phyloP scores from a whole-genome alignment of 2,329 filamentous ascomycete genomes.

The Ceratocystis variospora region DNA sequence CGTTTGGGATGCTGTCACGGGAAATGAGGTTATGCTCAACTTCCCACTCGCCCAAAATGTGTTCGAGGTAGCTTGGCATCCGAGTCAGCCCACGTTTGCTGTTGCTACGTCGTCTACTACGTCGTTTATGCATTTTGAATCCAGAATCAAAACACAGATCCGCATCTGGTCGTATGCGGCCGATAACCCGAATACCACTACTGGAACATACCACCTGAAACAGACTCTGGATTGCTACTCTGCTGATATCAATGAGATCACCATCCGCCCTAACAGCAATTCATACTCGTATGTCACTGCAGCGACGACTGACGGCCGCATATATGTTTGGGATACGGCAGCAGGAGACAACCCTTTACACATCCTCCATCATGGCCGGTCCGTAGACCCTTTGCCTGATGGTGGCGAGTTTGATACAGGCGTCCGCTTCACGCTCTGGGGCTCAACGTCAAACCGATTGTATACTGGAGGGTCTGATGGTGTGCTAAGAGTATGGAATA shows the following conservation, averaged over 20 bases:
- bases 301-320: slow-evolving; percentile 46
- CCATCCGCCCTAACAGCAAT: slow-evolving; percentile 41
- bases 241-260: slow-evolving; percentile 49
- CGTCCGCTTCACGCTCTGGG: slow-evolving; percentile 52
- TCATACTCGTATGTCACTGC: slow-evolving; percentile 43
- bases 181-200: not conserved
- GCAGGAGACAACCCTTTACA: slow-evolving; percentile 43
- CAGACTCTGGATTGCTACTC: slow-evolving; percentile 46
- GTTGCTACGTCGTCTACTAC: slow-evolving; percentile 41
- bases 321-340: slow-evolving; percentile 50
- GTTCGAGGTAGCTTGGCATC: slow-evolving; percentile 53
- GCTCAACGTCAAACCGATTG: slow-evolving; percentile 40
- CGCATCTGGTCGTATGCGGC: slow-evolving; percentile 28
- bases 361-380: slow-evolving; percentile 38
- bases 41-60: slow-evolving; percentile 44
- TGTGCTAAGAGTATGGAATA: slow-evolving; percentile 48
- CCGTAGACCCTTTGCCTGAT: slow-evolving; percentile 31
- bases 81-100: slow-evolving; percentile 38
- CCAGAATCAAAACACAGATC: slow-evolving; percentile 40
- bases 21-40: slow-evolving; percentile 34
- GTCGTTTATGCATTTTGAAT: slow-evolving; percentile 31
- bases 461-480: slow-evolving; percentile 53
- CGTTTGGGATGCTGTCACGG: slow-evolving; percentile 40
- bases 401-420: slow-evolving; percentile 45
- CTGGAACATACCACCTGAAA: slow-evolving; percentile 28